phyloP scores from a whole-genome alignment of 2,329 filamentous ascomycete species.

The Colletotrichum neosansevieriae region DNA sequence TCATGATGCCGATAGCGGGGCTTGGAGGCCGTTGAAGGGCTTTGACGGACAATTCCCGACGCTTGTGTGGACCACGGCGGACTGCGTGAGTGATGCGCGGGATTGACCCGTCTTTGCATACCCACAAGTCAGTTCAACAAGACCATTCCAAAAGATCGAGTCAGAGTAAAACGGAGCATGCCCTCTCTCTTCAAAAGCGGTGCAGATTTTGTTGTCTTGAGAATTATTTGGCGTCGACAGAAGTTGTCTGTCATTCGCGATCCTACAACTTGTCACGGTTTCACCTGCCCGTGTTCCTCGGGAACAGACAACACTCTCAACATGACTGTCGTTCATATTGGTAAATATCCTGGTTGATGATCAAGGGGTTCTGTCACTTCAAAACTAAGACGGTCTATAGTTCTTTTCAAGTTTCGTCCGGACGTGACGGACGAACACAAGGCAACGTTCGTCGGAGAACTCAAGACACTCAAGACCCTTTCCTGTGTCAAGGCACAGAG shows the following conservation, averaged over 20 bases:
- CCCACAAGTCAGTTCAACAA: not conserved
- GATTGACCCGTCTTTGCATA: not conserved
- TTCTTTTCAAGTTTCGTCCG: conserved; percentile 62
- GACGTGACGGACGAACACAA: conserved; percentile 57
- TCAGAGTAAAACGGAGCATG: too few species aligned
- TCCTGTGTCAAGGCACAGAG: conserved; percentile 61
- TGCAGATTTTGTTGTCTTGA: not conserved
- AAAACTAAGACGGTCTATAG: conserved; percentile 45
- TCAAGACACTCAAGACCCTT: conserved; percentile 62
- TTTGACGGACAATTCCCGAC: not conserved
- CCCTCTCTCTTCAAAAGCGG: rapidly evolving
- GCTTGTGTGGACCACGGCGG: rapidly evolving
- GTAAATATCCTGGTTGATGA: conserved; percentile 39
- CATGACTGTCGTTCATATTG: conserved; percentile 54
- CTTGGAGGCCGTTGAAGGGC: not conserved
- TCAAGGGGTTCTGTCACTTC: too few species aligned
- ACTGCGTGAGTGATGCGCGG: not conserved
- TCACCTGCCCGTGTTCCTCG: too few species aligned
- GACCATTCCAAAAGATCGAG: too few species aligned
- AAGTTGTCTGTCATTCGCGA: too few species aligned
- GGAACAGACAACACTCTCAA: not conserved
- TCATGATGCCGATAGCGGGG: not conserved
- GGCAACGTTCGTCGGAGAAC: conserved; percentile 57
- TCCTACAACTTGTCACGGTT: too few species aligned
- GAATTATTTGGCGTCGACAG: not conserved